Evolutionary conservation across 129 eudicot genomes (phyloP).

Genomic region (Chrysanthemum seticuspe): DNA sequence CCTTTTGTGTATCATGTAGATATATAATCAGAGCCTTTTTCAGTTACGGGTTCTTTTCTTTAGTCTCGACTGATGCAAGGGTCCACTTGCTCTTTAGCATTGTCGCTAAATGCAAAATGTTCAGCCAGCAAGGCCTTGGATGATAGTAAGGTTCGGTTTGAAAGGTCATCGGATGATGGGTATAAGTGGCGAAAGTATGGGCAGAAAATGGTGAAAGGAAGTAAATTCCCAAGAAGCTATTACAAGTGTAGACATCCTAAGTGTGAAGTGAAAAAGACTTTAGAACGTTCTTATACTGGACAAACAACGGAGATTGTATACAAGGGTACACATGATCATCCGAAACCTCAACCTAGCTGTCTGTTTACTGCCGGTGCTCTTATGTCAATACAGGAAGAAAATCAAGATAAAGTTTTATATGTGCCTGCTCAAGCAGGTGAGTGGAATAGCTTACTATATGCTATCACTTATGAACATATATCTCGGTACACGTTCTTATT

Average conservation of each 20-base stretch:
- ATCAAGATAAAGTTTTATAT: no score
- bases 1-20: slow-evolving; percentile 30
- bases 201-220: slow-evolving; percentile 81
- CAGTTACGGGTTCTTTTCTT: slow-evolving; percentile 74
- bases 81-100: slow-evolving; percentile 32
- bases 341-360: slow-evolving; percentile 72
- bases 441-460: slow-evolving; percentile 26
- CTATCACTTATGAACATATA: slow-evolving; percentile 51
- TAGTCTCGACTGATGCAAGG: slow-evolving; percentile 55
- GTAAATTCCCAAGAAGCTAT: slow-evolving; percentile 89
- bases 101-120: slow-evolving; percentile 30
- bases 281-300: slow-evolving; percentile 76
- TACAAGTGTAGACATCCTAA: slow-evolving; percentile 82
- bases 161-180: slow-evolving; percentile 76
- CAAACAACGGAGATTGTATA: slow-evolving; percentile 68
- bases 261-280: slow-evolving; percentile 79
- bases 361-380: slow-evolving; percentile 51
- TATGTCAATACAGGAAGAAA: no score
- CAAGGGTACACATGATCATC: slow-evolving; percentile 85
- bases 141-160: slow-evolving; percentile 36
- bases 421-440: no score
- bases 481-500: slow-evolving; percentile 26
- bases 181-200: slow-evolving; percentile 91
- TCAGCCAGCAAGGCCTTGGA: slow-evolving; percentile 12
- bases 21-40: slow-evolving; percentile 65